Evolutionary conservation across 1,284 basidiomycete species (phyloP), one percentile per base, ranked within the genome.

Genomic region (Ustilago vetiveriae): DNA sequence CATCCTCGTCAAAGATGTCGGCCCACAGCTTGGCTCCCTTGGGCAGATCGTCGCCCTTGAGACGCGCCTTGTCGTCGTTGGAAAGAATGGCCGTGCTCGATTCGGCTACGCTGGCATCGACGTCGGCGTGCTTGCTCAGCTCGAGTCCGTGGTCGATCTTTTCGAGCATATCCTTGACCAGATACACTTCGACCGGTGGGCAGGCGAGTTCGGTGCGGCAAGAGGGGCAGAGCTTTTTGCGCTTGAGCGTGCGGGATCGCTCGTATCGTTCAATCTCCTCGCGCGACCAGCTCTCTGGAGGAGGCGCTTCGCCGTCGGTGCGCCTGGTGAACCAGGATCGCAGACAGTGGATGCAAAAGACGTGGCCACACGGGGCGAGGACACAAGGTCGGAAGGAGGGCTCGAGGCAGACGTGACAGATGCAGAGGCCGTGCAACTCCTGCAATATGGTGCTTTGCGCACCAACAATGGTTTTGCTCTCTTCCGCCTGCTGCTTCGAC

Each of bases 311-410:
- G 38, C 60, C 57, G 10, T 56, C 62, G 4, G 57, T 36, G 7
- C 68, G 75, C 26, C 67, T 70, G 33, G 67, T 70, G 59, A 81
- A 81, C 76, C 76, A 81, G 13, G 63, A 54, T 9, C 75, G 63
- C 7, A 81, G 65, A 48, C 79, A 81, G 42, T 59, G 54, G 9
- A 78, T 74, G 50, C 79, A 81, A 32, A 78, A 81, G 14, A 72
- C 60, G 46, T 81, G 79, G 6, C 77, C 77, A 43, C 79, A 81
- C 0, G 79, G 79, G 3, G 75, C 65, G 6, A 81, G 56, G 22
- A 77, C 71, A 33, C 62, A 72, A 7, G 75, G 75, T 5, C 75
- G 60, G 64, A 69, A 77, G 26, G 60, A 58, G 21, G 73, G 68
- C 30, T 77, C 75, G 37, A 77, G 46, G 36, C 75, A 77, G 30